Evolutionary conservation across 2,329 filamentous ascomycete genomes (phyloP).

Genomic region (Rosellinia necatrix): DNA sequence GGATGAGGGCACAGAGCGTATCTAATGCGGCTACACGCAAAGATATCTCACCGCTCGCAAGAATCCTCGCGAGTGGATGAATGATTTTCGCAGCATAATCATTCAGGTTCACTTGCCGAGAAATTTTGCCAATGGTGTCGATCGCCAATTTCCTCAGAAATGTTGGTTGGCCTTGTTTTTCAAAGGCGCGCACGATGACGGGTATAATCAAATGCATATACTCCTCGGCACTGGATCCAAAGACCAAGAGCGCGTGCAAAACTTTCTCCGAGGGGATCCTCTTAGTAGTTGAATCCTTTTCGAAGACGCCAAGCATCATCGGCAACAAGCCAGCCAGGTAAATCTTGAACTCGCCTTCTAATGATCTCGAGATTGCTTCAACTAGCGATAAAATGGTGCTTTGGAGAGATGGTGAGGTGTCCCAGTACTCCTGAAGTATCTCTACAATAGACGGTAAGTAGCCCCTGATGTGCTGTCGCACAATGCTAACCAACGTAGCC

Average conservation of each 20-base stretch:
- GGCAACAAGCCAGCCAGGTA: slow-evolving; percentile 89
- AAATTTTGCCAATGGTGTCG: slow-evolving; percentile 92
- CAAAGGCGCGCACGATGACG: slow-evolving; percentile 91
- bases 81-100: slow-evolving; percentile 97
- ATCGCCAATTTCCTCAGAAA: slow-evolving; percentile 87
- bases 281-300: slow-evolving; percentile 78
- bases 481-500: slow-evolving; percentile 89
- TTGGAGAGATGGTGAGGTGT: slow-evolving; percentile 77
- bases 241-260: slow-evolving; percentile 92
- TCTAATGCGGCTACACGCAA: slow-evolving; percentile 85
- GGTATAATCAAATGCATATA: slow-evolving; percentile 99
- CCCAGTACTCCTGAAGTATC: slow-evolving; percentile 89
- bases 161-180: slow-evolving; percentile 80
- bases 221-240: slow-evolving; percentile 93
- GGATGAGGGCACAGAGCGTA: slow-evolving; percentile 91
- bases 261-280: slow-evolving; percentile 87
- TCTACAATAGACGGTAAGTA: slow-evolving; percentile 86
- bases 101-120: slow-evolving; percentile 93
- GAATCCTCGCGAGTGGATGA: slow-evolving; percentile 84
- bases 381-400: slow-evolving; percentile 90
- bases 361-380: slow-evolving; percentile 88
- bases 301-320: slow-evolving; percentile 90
- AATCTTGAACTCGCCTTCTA: slow-evolving; percentile 98
- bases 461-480: slow-evolving; percentile 92
- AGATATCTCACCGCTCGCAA: slow-evolving; percentile 72